Evolutionary conservation across 2,329 filamentous ascomycete genomes (phyloP), one percentile per base, ranked within the genome.

Genomic region (Sporothrix phasma): DNA sequence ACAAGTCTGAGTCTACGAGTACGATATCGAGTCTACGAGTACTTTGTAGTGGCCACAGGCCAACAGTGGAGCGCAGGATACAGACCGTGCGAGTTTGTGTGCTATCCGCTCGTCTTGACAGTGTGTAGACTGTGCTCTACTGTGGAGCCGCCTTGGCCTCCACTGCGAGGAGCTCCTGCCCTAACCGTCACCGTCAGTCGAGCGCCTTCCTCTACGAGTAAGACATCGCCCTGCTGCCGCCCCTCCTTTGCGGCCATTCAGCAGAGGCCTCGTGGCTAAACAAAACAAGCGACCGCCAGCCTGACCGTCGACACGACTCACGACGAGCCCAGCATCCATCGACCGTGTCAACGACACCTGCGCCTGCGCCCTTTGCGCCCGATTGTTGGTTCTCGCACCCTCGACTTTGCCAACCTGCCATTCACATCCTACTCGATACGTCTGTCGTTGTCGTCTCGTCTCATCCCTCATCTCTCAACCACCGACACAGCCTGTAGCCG

Each of bases 191-290:
- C 43, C 41, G 17, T 43, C 43, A 61, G 31, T n/a, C n/a, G n/a
- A 53, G 60, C 60, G 17, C 29, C 17, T n/a, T 39, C 19, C 19
- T 5, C 7, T 15, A 34, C 19, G 51, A 22, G 6, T 24, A 31
- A 56, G 51, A 56, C 51, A 56, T 54, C 19, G 19, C 6, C 31
- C 31, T 24, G 8, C n/a, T 39, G 31, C 31, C 51, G 51, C 26
- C 60, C 45, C 45, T 22, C 22, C 45, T 29, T 39, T 31, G n/a
- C 47, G 31, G 34, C 31, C 22, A 39, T 41, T 47, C 3, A 26
- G 29, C 26, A 15, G 17, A 31, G 60, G 46, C 53, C 60, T 53
- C 60, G 60, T 62, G 60, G 60, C 46, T 49, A 46, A 51, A 62
- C 46, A 51, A 46, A 51, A 62, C 46, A 51, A 62, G 45, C 43